These are phyloP conservation scores for Chytriomyces sp. DNA, from an alignment of 192 early-diverging fungal genomes.

Conservation along the genomic window DNA sequence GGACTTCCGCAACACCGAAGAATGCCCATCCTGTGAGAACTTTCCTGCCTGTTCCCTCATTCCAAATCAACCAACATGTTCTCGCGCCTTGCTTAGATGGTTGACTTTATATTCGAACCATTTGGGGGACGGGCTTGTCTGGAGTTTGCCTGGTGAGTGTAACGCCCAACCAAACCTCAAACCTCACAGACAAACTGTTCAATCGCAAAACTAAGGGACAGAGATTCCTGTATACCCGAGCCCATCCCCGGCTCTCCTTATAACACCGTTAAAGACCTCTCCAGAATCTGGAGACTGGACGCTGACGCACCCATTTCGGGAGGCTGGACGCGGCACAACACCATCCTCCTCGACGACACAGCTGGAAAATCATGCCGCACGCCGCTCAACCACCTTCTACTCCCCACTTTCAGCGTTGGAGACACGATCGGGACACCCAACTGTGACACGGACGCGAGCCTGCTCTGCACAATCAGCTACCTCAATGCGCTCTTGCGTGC, in stretches of 20 bases:
- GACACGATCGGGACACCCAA: conserved; percentile 26
- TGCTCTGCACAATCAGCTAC: conserved; percentile 5
- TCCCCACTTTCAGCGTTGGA: conserved; percentile 43
- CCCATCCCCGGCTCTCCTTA: not conserved
- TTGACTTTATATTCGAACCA: conserved; percentile 35
- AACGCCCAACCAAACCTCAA: not conserved
- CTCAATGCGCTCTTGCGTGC: not conserved
- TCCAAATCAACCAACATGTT: not conserved
- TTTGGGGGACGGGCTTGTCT: conserved; percentile 16
- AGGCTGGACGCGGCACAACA: conserved; percentile 38
- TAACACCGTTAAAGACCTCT: conserved; percentile 40
- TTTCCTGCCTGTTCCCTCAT: too few species aligned
- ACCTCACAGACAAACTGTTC: not conserved
- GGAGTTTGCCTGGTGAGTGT: conserved; percentile 34
- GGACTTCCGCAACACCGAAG: conserved; percentile 47
- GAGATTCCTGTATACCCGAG: conserved; percentile 35
- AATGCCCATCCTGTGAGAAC: conserved; percentile 29
- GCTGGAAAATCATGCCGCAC: conserved; percentile 35
- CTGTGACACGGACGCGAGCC: conserved; percentile 25
- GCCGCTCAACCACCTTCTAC: conserved; percentile 36
- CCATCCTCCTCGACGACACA: conserved; percentile 50
- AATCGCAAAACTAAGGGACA: conserved; percentile 18
- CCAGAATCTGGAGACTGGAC: conserved; percentile 31
- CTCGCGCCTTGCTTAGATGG: conserved; percentile 2
- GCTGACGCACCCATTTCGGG: conserved; percentile 3